Base-by-base conservation (phyloP, 495 filamentous ascomycete species). In the Lepraria neglecta region DNA sequence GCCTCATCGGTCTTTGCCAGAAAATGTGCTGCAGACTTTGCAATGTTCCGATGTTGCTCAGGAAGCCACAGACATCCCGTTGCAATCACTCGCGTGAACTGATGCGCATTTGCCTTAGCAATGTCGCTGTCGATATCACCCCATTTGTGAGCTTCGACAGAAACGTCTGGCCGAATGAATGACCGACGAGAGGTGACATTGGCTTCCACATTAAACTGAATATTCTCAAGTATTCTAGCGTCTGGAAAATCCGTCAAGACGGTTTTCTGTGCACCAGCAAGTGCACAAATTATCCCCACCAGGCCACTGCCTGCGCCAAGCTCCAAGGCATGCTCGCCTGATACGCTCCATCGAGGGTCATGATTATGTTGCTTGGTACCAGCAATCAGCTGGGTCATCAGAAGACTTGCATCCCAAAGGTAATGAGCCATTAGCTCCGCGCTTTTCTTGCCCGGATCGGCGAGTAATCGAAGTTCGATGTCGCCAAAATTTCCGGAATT, bases 91-190 rank as follows among this genome's bases (percentile, higher is more conserved):
- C 50, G 19, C 30, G 50, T 52, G 50, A 52, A 52, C 12, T 7
- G 9, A 19, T 52, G 19, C 11, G 27, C 27, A 31, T 52, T 52
- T 5, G 12, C 17, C 27, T 28, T 5, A 6, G 50, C 50, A 31
- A 52, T 27, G 6, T 31, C 12, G 11, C 30, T 31, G 27, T 10
- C 7, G 9, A 52, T 10, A 52, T 52, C 50, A 27, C 50, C 50
- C 50, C 50, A 52, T 15, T 52, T 52, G 27, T 52, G 50, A 27
- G 50, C 50, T 52, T 31, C 6, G 50, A 52, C 27, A 3, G 50
- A 27, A 27, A 52, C 27, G 4, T 7, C 27, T 15, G 6, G 4
- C 6, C 7, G 9, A 5, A 10, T 28, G 6, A 31, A 9, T 15
- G 21, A 52, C 50, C 3, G 21, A 10, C 24, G 50, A 33, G 50